Conservation (phyloP, 2,329 filamentous ascomycete genomes). For the Monilinia laxa region DNA sequence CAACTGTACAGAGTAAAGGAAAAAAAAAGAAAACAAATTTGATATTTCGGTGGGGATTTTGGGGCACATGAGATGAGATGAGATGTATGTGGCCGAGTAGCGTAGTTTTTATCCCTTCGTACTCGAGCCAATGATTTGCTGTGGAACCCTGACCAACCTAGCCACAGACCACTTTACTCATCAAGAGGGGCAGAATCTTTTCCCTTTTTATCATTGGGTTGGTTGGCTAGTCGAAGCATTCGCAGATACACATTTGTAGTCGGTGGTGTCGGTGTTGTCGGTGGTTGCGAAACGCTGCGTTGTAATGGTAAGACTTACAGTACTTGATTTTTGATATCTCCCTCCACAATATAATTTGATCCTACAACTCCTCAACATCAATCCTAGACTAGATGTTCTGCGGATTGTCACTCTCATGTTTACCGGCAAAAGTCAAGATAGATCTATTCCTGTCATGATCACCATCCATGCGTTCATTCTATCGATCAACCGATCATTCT, state of each 20-base stretch:
- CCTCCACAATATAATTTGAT: neutral
- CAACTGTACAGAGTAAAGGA: neutral
- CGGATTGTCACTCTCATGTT: neutral
- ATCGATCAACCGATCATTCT: conserved; percentile 5
- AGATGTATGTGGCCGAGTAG: conserved; percentile 22
- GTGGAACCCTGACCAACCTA: neutral
- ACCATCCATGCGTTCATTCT: conserved; percentile 1
- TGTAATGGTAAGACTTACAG: neutral
- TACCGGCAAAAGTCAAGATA: neutral
- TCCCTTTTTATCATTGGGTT: conserved; percentile 1
- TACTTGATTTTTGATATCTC: neutral
- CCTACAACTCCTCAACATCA: neutral
- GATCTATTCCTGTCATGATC: conserved; percentile 19
- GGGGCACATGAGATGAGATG: conserved; percentile 15
- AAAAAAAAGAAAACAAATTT: neutral
- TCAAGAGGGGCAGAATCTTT: neutral
- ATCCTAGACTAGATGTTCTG: too few relatives aligned
- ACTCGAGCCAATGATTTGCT: conserved; percentile 16
- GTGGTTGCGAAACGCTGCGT: neutral
- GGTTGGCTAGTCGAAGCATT: too few relatives aligned
- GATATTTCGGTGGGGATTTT: conserved; percentile 3
- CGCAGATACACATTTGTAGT: neutral
- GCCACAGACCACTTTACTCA: conserved; percentile 10
- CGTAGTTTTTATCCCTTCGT: conserved; percentile 15
- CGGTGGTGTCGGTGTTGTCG: neutral